A percentile compares a stretch with the other conserved stretches of the same genome.
Evolutionary conservation across 805 yeast genomes (phyloP).

Genomic region (Grigorovia jiainica): DNA sequence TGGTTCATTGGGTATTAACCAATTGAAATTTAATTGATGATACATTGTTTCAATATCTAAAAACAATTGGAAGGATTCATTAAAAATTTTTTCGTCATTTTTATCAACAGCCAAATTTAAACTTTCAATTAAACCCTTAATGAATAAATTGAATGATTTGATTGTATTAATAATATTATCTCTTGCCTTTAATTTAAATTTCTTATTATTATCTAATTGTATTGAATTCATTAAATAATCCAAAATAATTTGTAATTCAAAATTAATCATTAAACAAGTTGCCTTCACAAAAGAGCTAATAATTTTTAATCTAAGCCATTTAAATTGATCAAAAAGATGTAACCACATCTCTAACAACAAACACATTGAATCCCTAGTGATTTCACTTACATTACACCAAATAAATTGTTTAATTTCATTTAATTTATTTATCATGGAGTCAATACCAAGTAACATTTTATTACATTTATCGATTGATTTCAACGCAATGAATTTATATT

Average conservation of each 20-base stretch:
- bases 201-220: constrained; percentile 9
- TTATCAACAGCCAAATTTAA: constrained; percentile 43
- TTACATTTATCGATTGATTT: constrained; percentile 46
- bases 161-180: constrained; percentile 35
- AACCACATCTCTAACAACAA: constrained; percentile 21
- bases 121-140: constrained; percentile 48
- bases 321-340: constrained; percentile 10
- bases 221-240: constrained; percentile 13
- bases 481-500: constrained; percentile 40
- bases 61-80: constrained; percentile 59
- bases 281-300: constrained; percentile 57
- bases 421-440: constrained; percentile 10
- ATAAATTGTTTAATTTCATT: constrained; percentile 11
- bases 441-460: constrained; percentile 16
- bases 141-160: constrained; percentile 47
- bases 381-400: constrained; percentile 30
- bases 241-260: constrained; percentile 41
- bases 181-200: constrained; percentile 6
- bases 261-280: constrained; percentile 54
- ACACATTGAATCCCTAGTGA: constrained; percentile 40
- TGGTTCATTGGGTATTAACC: constrained; percentile 20
- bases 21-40: constrained; percentile 39
- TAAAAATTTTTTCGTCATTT: constrained; percentile 47
- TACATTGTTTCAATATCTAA: constrained; percentile 69
- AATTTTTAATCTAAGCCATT: constrained; percentile 33